These are phyloP conservation scores for Mycena polygramma DNA, from an alignment of 768 basidiomycete species.

Conservation along the genomic window DNA sequence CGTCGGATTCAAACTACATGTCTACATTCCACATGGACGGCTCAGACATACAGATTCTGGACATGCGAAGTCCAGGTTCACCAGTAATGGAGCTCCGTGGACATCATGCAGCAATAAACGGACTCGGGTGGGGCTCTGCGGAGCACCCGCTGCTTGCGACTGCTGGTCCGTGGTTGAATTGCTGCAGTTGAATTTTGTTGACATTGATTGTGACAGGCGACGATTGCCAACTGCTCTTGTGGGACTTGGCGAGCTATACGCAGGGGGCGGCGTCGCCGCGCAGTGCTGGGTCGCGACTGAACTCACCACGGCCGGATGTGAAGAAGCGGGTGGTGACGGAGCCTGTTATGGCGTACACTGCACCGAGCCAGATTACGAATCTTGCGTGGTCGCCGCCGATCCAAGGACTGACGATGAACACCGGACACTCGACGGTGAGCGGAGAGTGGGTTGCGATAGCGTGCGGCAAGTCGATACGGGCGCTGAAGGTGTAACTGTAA, in stretches of 20 bases:
- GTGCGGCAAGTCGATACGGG: slow-evolving; percentile 85
- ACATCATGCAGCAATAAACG: slow-evolving; percentile 86
- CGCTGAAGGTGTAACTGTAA: slow-evolving; percentile 74
- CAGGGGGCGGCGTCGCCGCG: slow-evolving; percentile 77
- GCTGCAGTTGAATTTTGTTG: background rate
- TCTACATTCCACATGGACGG: slow-evolving; percentile 98
- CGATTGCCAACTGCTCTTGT: slow-evolving; percentile 93
- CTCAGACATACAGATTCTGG: slow-evolving; percentile 89
- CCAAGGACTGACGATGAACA: slow-evolving; percentile 80
- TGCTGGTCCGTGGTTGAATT: slow-evolving; percentile 69
- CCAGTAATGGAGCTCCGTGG: slow-evolving; percentile 93
- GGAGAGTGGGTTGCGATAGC: slow-evolving; percentile 92
- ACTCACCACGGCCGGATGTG: slow-evolving; percentile 85
- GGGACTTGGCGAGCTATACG: slow-evolving; percentile 84
- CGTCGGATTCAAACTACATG: slow-evolving; percentile 94
- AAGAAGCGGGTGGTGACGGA: slow-evolving; percentile 82
- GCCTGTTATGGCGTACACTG: slow-evolving; percentile 88
- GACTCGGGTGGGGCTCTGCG: slow-evolving; percentile 90
- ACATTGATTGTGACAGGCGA: slow-evolving; percentile 68
- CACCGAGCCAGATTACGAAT: slow-evolving; percentile 82
- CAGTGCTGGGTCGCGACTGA: slow-evolving; percentile 77
- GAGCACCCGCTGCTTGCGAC: slow-evolving; percentile 89
- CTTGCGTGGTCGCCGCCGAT: slow-evolving; percentile 92
- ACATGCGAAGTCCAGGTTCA: slow-evolving; percentile 96
- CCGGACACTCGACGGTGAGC: slow-evolving; percentile 77